Evolutionary conservation across 2,329 filamentous ascomycete species (phyloP).

Genomic region (Fusarium miscanthi): DNA sequence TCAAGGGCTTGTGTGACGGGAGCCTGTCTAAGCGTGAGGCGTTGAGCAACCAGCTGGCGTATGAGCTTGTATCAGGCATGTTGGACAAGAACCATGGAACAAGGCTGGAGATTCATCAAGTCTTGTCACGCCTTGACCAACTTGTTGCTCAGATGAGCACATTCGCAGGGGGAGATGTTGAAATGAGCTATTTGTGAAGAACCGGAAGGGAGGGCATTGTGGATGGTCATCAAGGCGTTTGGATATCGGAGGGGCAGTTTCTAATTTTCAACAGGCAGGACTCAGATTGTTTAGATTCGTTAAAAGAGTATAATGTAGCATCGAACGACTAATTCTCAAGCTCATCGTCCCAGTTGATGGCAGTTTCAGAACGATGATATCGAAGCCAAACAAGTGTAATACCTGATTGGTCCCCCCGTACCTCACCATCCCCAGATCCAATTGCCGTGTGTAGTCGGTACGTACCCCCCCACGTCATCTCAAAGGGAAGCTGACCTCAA

Average conservation of each 20-base stretch:
- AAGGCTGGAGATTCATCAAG: not conserved
- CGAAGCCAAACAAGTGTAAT: constrained; percentile 4
- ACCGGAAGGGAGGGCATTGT: not conserved
- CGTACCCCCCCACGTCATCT: constrained; percentile 30
- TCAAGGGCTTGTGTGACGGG: not conserved
- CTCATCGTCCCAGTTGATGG: not conserved
- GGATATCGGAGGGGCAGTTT: not conserved
- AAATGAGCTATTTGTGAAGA: not conserved
- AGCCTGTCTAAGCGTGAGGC: fast-evolving
- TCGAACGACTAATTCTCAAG: too few relatives aligned
- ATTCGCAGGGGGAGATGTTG: not conserved
- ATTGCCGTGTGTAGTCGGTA: constrained; percentile 2
- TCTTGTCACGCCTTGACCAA: not conserved
- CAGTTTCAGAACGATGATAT: not conserved
- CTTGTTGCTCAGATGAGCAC: too few relatives aligned
- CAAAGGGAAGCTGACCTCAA: not conserved
- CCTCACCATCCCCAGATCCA: not conserved
- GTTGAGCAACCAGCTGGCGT: not conserved
- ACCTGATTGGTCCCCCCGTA: constrained; percentile 7
- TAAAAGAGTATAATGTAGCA: too few relatives aligned
- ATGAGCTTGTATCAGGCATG: not conserved
- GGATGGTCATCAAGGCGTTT: not conserved
- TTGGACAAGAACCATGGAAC: not conserved
- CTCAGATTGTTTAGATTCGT: not conserved
- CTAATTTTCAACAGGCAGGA: not conserved